Base-by-base conservation (phyloP, 129 eudicot species). In the Sambucus nigra region DNA sequence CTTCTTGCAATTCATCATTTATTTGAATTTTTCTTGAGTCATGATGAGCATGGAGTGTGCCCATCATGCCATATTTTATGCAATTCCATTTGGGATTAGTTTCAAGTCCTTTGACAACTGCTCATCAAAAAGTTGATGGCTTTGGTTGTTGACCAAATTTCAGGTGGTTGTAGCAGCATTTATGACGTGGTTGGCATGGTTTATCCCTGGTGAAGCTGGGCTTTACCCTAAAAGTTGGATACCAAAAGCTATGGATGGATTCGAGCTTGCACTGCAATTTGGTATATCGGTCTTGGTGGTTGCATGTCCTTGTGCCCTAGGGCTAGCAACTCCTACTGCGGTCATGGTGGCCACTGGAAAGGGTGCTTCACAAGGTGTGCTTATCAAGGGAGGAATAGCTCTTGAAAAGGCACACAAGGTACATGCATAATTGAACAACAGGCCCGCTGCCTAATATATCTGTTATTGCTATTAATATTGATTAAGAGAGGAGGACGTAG, bases 301-400 rank as follows among this genome's bases (percentile, higher is more conserved):
- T 65, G 99, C 99, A 44, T 92, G 99, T 64, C 99, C 99, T 5
- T 92, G 99, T 75, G 99, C 99, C 25, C 62, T 92, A 41, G 99
- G 99, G 55, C 78, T 92, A 59, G 96, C 99, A 53, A 92, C 99
- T 60, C 99, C 99, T 25, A 92, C 96, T 0, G 99, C 99, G 0
- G 79, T 92, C 44, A 92, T 92, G 99, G 99, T 92, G 39, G 96
- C 99, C 40, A 92, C 99, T 0, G 96, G 99, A 21, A 92, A 92
- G 62, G 99, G 99, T 75, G 99, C 99, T 38, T 79, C 96, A 18
- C 85, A 76, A 52, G 99, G 96, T 50, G 99, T 92, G 57, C 94
- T 92, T 20, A 92, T 92, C 35, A 92, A 92, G 67, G 99, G 99
- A 32, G 99, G 99, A 51, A 68, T 73, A 69, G 91, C 99, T 3